Conservation (phyloP, 1,284 basidiomycete genomes). For the Boletus mariae region DNA sequence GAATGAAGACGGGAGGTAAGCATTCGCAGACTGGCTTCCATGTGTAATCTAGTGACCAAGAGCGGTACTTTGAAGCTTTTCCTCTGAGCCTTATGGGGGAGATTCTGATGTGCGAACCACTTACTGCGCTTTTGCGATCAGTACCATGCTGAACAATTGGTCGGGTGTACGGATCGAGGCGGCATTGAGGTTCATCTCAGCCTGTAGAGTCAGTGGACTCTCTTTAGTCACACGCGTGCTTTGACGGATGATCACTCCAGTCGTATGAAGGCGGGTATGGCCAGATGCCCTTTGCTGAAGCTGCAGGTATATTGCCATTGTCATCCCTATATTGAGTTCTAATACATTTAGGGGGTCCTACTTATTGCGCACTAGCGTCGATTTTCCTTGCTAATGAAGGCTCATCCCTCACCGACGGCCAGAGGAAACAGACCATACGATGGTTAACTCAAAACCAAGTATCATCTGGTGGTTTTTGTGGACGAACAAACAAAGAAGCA, state of each 20-base stretch:
- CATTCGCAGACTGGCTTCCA: conserved; percentile 2
- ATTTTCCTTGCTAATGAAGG: conserved; percentile 52
- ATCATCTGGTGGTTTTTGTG: conserved; percentile 72
- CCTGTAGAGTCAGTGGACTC: conserved; percentile 56
- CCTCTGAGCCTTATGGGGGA: conserved; percentile 60
- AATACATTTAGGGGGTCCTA: conserved; percentile 73
- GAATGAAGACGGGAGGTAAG: conserved; percentile 75
- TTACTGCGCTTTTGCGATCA: conserved; percentile 87
- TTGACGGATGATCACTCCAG: conserved; percentile 39
- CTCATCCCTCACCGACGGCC: conserved; percentile 38
- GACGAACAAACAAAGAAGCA: conserved; percentile 79
- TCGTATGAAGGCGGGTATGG: conserved; percentile 93
- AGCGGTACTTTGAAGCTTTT: conserved; percentile 54
- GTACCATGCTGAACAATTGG: conserved; percentile 76
- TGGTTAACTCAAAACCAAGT: conserved; percentile 79
- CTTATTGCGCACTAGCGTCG: conserved; percentile 86
- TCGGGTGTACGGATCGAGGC: conserved; percentile 60
- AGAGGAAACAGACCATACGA: conserved; percentile 55
- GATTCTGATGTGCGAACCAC: conserved; percentile 79
- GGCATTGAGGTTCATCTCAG: conserved; percentile 60
- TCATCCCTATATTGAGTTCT: not conserved
- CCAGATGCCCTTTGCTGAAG: conserved; percentile 77
- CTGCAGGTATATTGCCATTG: conserved; percentile 58
- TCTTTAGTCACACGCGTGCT: not conserved
- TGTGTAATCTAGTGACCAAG: not conserved